A percentile compares a stretch with the other conserved stretches of the same genome.
These are phyloP conservation scores for Trypanosoma congolense DNA, from an alignment of 208 protist species.

Conservation along the genomic window DNA sequence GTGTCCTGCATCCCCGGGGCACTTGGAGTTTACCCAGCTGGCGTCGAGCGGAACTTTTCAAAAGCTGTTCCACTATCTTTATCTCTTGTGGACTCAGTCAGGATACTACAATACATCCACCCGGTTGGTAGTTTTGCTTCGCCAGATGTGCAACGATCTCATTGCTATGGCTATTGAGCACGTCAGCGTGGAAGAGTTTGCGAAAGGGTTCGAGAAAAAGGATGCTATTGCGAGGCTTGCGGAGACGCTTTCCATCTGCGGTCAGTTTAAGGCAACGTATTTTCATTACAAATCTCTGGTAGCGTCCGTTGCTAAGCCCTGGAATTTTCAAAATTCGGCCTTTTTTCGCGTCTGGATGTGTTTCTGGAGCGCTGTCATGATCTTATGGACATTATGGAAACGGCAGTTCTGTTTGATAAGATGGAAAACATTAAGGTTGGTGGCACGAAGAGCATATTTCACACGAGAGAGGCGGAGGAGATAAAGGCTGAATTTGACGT, in stretches of 20 bases:
- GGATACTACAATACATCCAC: constrained; percentile 91
- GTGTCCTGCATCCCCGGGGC: constrained; percentile 37
- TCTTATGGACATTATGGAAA: constrained; percentile 92
- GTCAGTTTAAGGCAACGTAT: constrained; percentile 91
- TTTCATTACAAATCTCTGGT: constrained; percentile 93
- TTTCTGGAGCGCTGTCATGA: constrained; percentile 97
- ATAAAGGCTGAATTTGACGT: constrained; percentile 87
- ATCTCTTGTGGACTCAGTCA: constrained; percentile 92
- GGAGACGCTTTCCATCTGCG: constrained; percentile 80
- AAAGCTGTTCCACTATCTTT: constrained; percentile 90
- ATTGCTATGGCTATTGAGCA: constrained; percentile 89
- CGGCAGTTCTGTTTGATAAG: constrained; percentile 93
- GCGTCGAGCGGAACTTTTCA: constrained; percentile 76
- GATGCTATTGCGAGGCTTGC: constrained; percentile 90
- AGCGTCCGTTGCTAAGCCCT: constrained; percentile 68
- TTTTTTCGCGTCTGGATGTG: constrained; percentile 91
- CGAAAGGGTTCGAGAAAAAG: constrained; percentile 90
- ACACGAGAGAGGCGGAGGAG: constrained; percentile 85
- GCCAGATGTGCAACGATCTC: constrained; percentile 93
- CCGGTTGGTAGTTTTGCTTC: constrained; percentile 91
- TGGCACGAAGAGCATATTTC: constrained; percentile 88
- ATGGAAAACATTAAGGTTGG: constrained; percentile 95
- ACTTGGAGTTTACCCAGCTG: constrained; percentile 76
- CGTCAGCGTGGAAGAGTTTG: constrained; percentile 88
- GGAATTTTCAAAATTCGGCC: constrained; percentile 92